These are phyloP conservation scores for Epicoccum sorghinum DNA, from an alignment of 2,329 filamentous ascomycete genomes.

Conservation along the genomic window DNA sequence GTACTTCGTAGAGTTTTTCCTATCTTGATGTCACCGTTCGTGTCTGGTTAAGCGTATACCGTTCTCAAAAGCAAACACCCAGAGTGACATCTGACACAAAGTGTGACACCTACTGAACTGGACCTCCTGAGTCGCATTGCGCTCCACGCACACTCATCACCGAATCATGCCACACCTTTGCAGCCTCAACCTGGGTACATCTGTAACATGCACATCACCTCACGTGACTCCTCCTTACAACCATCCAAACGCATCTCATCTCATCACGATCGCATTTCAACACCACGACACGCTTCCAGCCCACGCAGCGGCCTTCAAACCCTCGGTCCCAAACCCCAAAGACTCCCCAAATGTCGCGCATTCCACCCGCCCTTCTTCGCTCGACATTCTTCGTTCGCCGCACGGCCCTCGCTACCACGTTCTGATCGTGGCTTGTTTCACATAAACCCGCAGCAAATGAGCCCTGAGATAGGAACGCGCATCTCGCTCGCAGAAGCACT, in stretches of 20 bases:
- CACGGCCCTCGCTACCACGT: slow-evolving; percentile 14
- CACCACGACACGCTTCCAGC: not conserved
- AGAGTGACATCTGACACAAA: too few species aligned
- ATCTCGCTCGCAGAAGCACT: not conserved
- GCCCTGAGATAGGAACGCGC: not conserved
- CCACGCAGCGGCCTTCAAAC: not conserved
- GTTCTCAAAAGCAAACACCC: too few species aligned
- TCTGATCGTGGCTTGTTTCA: slow-evolving; percentile 15
- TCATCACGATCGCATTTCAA: not conserved
- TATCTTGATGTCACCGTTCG: too few species aligned
- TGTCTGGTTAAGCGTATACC: too few species aligned
- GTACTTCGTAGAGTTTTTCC: too few species aligned
- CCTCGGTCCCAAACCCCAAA: slow-evolving; percentile 6
- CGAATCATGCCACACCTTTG: too few species aligned
- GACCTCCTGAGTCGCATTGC: too few species aligned
- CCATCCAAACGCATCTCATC: not conserved
- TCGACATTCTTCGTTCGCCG: not conserved
- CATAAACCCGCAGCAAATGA: slow-evolving; percentile 10
- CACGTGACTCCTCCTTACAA: not conserved
- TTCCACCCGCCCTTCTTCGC: slow-evolving; percentile 5
- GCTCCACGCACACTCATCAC: too few species aligned
- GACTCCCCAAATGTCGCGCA: not conserved
- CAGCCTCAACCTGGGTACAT: too few species aligned
- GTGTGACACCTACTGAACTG: too few species aligned
- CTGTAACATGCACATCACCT: not conserved